Evolutionary conservation across 2,329 filamentous ascomycete genomes (phyloP).

Genomic region (Microdochium paspali): DNA sequence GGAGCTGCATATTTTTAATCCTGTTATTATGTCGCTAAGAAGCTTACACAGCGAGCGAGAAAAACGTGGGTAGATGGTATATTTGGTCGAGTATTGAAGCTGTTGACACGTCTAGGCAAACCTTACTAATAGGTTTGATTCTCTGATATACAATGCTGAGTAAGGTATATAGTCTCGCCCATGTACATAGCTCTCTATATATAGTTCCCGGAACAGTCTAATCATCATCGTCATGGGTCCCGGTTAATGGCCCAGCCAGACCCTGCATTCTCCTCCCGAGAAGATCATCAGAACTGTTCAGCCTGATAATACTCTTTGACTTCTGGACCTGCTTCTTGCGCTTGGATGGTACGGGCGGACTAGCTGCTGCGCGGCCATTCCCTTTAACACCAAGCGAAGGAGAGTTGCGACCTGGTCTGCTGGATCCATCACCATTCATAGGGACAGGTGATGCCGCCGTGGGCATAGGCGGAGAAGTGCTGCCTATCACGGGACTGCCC

Average conservation of each 20-base stretch:
- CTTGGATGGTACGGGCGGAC: conserved; percentile 8
- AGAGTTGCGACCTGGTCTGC: neutral
- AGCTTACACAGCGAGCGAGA: too few species aligned
- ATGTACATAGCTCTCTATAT: too few species aligned
- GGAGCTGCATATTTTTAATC: too few species aligned
- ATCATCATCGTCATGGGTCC: conserved; percentile 31
- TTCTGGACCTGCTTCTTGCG: conserved; percentile 17
- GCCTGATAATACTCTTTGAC: conserved; percentile 39
- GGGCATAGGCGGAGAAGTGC: conserved; percentile 11
- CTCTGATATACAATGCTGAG: too few species aligned
- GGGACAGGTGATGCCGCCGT: neutral
- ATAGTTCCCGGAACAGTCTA: conserved; percentile 1
- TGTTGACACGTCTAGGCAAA: too few species aligned
- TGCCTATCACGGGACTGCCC: neutral
- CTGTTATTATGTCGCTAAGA: too few species aligned
- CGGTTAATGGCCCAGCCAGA: conserved; percentile 42
- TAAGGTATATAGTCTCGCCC: too few species aligned
- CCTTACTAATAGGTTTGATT: too few species aligned
- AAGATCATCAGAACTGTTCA: conserved; percentile 49
- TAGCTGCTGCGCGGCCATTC: conserved; percentile 9
- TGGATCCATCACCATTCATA: neutral
- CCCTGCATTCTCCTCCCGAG: conserved; percentile 49
- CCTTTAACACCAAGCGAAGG: conserved; percentile 8
- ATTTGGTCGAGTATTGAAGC: too few species aligned
- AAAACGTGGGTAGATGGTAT: too few species aligned